Evolutionary conservation across 2,329 filamentous ascomycete genomes (phyloP).

Genomic region (Paecilomyces variotii): DNA sequence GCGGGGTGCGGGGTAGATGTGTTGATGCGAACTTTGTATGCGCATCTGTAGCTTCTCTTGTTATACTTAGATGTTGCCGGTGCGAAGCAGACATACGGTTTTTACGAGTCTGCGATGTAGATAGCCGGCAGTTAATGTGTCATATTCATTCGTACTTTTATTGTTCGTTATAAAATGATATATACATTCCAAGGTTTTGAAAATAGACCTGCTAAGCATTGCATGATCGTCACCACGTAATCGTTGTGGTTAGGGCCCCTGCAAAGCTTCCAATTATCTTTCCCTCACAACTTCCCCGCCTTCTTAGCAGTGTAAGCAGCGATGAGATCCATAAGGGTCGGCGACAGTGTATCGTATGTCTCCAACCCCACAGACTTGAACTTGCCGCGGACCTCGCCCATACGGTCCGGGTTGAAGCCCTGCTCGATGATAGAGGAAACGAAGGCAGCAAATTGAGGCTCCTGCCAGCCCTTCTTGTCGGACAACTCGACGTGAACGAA

Average conservation of each 20-base stretch:
- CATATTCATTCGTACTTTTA: background rate
- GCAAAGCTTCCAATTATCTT: background rate
- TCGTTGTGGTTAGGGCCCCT: background rate
- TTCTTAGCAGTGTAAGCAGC: constrained; percentile 49
- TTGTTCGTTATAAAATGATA: background rate
- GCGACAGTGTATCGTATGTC: constrained; percentile 56
- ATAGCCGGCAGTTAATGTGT: background rate
- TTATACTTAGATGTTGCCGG: background rate
- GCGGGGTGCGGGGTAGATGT: background rate
- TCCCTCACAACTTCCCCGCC: constrained; percentile 21
- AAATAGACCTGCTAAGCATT: background rate
- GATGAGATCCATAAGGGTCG: constrained; percentile 55
- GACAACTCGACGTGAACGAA: constrained; percentile 60
- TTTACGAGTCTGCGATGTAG: background rate
- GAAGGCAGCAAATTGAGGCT: constrained; percentile 62
- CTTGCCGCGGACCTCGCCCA: constrained; percentile 47
- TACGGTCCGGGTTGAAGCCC: constrained; percentile 50
- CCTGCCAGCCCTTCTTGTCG: constrained; percentile 58
- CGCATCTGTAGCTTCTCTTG: too few relatives aligned
- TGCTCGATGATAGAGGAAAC: constrained; percentile 63
- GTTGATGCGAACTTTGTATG: background rate
- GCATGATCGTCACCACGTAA: background rate
- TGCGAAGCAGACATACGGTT: background rate
- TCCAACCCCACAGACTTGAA: constrained; percentile 50
- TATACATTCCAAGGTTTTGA: background rate